Evolutionary conservation across 345 rosid species (phyloP), one percentile per base, ranked within the genome.

Genomic region (Pistacia atlantica): DNA sequence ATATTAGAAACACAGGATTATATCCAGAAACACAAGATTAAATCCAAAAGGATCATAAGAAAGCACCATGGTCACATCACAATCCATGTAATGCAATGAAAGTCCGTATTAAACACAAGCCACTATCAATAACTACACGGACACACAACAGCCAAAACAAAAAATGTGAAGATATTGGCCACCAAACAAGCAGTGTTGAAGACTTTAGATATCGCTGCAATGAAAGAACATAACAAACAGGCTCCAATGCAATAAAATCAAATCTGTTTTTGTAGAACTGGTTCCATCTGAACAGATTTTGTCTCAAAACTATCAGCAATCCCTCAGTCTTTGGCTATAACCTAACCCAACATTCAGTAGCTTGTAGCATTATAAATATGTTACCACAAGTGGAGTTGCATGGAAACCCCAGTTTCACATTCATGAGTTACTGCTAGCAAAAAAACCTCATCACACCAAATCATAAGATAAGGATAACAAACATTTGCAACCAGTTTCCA

Each of bases 151-250:
- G 17, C 11, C 17, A 3, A n/a, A 18, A 61, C 28, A 49, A 46
- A 73, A 46, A 73, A 61, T 2, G 46, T 61, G 57, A 61, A 49
- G 68, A 67, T 18, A 61, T 52, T 48, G 45, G 33, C 69, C 33
- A 49, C 56, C n/a, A n/a, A 73, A n/a, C 46, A 71, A 12, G 28
- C 20, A 70, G 12, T 13, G 35, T 54, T 35, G 31, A 52, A 33
- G 45, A 54, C 25, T 71, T 57, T 5, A 72, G 18, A 57, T 7
- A 71, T 71, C 63, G 13, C 7, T 11, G 10, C 28, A 13, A 28
- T 62, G 49, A 28, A 52, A 33, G 60, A 73, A 5, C 48, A 66
- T 66, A 66, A 48, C 48, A 72, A 46, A 38, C 75, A 62, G 17
- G 33, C 18, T 28, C 59, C 33, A 18, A 48, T 3, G 18, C 5